Evolutionary conservation across 208 protist genomes (phyloP), one percentile per base, ranked within the genome.

Genomic region (Trypanosoma brucei): DNA sequence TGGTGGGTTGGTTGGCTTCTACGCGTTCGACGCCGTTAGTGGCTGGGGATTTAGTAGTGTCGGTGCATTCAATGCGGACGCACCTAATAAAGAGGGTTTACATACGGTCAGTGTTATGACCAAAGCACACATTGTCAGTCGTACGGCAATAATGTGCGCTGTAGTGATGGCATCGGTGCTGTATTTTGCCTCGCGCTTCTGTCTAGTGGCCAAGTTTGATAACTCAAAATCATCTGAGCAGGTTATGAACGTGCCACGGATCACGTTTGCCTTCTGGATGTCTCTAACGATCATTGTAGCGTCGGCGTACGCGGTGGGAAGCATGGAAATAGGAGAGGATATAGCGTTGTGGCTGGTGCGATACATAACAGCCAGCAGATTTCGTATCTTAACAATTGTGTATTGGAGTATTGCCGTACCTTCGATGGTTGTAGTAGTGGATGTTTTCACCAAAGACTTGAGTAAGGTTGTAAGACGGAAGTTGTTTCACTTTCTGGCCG

Each of bases 401-500:
- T 38, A 39, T 22, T 96, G 90, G 87, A 13, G 62, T 3, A 60
- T 63, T 0, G 14, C 64, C 3, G 78, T 96, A 50, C 90, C 90
- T 11, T 22, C 80, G 0, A 71, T 77, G 11, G 78, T 92, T 11
- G 55, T 75, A 8, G 31, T 71, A 3, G 75, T 93, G 5, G 78
- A 93, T 50, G 46, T 73, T 1, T 75, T 75, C 49, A 83, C 90
- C 0, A 13, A 48, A 0, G 55, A 59, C 2, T 54, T 90, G 30
- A 71, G 78, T n/a, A 65, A 68, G 44, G 84, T 83, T 14, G 86
- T 82, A 51, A 76, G 78, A 2, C 78, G 91, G 9, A 96, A 96
- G 68, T 50, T 96, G n/a, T 96, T 93, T 67, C 91, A 96, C 66
- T 83, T 93, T 42, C 75, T 96, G 56, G 91, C 80, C 8, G 84